A percentile compares a stretch with the other conserved stretches of the same genome.
Conservation (phyloP, 345 rosid genomes). For the Populus davidiana region DNA sequence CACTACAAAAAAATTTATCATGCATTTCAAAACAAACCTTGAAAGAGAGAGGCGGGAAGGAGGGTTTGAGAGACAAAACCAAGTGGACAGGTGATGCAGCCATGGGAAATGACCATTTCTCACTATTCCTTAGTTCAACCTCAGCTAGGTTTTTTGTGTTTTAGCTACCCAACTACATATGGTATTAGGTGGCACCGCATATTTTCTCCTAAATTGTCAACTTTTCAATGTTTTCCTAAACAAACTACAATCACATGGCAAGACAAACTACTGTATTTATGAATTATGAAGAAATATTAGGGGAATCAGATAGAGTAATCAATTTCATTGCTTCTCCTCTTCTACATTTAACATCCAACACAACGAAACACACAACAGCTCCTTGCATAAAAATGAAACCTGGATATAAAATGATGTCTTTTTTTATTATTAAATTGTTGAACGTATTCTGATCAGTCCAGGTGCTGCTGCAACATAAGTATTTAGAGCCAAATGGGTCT, state of each 20-base stretch:
- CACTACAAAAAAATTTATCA: not conserved
- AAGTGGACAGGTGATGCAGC: not conserved
- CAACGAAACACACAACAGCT: not conserved
- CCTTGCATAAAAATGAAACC: not conserved
- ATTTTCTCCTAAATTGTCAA: not conserved
- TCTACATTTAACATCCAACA: not conserved
- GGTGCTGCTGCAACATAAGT: not conserved
- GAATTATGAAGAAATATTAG: not conserved
- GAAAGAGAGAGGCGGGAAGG: not conserved
- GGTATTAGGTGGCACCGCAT: not conserved
- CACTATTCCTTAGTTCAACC: not conserved
- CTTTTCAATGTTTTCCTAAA: not conserved
- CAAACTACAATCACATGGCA: not conserved
- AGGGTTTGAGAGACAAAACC: not conserved
- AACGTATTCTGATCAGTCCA: not conserved
- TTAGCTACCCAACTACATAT: not conserved
- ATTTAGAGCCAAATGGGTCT: not conserved
- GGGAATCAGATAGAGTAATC: not conserved
- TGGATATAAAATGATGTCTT: not conserved
- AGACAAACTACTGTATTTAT: not conserved
- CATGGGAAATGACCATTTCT: not conserved
- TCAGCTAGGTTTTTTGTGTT: not conserved
- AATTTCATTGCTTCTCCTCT: not conserved
- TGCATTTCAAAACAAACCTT: not conserved
- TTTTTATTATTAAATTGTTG: not conserved